These are phyloP conservation scores for Malus sylvestris DNA, from an alignment of 306 rosid genomes.

Conservation along the genomic window DNA sequence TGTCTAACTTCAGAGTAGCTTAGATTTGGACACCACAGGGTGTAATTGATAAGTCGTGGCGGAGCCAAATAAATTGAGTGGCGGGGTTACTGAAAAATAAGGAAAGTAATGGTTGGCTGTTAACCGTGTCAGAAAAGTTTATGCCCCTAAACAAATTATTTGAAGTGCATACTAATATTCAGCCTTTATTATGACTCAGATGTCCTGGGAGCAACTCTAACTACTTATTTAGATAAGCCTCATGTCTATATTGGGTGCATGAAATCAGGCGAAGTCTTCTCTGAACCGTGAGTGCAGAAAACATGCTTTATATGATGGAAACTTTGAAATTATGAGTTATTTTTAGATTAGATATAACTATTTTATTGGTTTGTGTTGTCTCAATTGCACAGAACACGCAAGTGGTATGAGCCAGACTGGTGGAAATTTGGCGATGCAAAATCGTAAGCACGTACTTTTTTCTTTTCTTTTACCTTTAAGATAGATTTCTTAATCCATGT, in stretches of 20 bases:
- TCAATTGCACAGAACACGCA: slow-evolving; percentile 42
- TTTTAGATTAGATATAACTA: background rate
- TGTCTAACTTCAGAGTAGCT: background rate
- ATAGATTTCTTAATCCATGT: background rate
- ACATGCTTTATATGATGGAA: slow-evolving; percentile 12
- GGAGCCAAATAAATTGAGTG: background rate
- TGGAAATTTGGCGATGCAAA: slow-evolving; percentile 67
- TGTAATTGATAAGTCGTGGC: background rate
- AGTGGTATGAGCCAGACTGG: slow-evolving; percentile 75
- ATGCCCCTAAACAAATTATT: background rate
- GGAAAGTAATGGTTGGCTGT: background rate
- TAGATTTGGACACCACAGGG: background rate
- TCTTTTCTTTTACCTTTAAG: background rate
- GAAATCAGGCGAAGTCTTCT: slow-evolving; percentile 76
- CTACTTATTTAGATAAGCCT: slow-evolving; percentile 47
- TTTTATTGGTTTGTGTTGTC: slow-evolving; percentile 6
- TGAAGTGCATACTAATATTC: slow-evolving; percentile 11
- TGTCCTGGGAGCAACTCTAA: slow-evolving; percentile 52
- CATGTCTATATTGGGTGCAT: slow-evolving; percentile 66
- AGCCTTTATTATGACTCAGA: slow-evolving; percentile 33
- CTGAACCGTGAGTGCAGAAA: slow-evolving; percentile 51
- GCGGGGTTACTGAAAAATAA: background rate
- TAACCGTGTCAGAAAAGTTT: slow-evolving; percentile 3
- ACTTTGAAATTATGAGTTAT: background rate
- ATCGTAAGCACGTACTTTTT: slow-evolving; percentile 39